Base-by-base conservation (phyloP, 2,329 filamentous ascomycete genomes). In the Tympanopsis confertula region DNA sequence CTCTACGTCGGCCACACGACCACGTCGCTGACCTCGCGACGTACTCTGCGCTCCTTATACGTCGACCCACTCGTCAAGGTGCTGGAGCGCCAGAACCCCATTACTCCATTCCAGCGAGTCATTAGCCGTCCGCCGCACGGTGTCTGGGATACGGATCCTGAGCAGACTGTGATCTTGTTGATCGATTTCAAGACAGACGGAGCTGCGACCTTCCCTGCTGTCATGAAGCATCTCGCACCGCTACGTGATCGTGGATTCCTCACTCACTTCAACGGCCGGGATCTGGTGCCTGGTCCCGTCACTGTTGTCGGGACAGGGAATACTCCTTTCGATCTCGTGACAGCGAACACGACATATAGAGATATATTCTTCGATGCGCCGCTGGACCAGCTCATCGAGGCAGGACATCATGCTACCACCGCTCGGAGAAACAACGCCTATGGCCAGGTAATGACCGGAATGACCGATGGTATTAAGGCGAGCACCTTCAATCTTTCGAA, bases 251-350 rank as follows among this genome's bases (percentile, higher is more conserved):
- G 60, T 29, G 68, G 68, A n/a, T 84, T 68, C 65, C 52, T 80
- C 15, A 69, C 64, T 12, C 65, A 59, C 42, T 66, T 71, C 38
- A 59, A 71, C 18, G 62, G 75, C 36, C 65, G 61, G 13, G 50
- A 58, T 13, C 50, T 81, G 2, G 53, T 70, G 26, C 50, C 58
- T 17, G 62, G 79, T 1, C 74, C 76, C 1, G 56, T 86, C 24
- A 86, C 80, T 0, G 69, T 86, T 2, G 77, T 86, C 2, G 78
- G 71, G 2, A 83, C 78, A 1, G 82, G 82, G 12, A 71, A 72
- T 44, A 69, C 74, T 1, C 74, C 69, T 0, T 78, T 80, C 47
- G 64, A 74, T 39, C 49, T 68, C 5, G 48, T 82, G 7, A 56
- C 65, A 3, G 52, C 58, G n/a, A 72, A 74, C 47, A 45, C 57